Evolutionary conservation across 805 yeast species (phyloP), one percentile per base, ranked within the genome.

Genomic region (Zygotorulaspora danielsina): DNA sequence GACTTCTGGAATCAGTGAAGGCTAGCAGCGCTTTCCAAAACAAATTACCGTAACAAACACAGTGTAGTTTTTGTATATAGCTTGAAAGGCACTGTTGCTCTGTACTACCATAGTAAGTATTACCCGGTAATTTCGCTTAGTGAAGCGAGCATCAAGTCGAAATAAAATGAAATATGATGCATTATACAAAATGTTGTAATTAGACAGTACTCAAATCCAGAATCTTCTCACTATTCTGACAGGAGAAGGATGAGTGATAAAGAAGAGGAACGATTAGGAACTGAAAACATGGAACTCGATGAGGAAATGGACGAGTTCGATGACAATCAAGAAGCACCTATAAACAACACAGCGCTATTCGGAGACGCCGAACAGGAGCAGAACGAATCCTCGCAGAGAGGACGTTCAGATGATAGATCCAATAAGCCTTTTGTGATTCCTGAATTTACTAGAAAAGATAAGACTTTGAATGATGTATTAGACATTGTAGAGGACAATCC

Each of bases 401-500:
- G 46, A n/a, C 48, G 51, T 13, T 36, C 53, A 26, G 64, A 51
- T 37, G 49, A 53, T 41, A 57, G 55, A 4, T 41, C 45, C 11
- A 49, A 46, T 1, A 59, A 60, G 16, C 42, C 72, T 13, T 75
- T 76, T 25, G 81, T 72, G 28, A 59, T 81, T 5, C 86, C 88
- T 0, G 86, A 79, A 39, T 68, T 82, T 35, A 75, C 87, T 1
- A 71, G 87, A 49, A 82, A 83, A 51, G 95, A 87, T 55, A 84
- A 84, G 54, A 80, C 93, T 0, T 66, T 93, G 38, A 78, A 81
- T 51, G 97, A 93, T 51, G 80, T 93, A 24, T 69, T 93, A 19
- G 83, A 81, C 22, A 70, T 88, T 71, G 82, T 93, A 90, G 95
- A 87, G 49, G 96, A 88, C 43, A 87, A 81, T 59, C 86, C 96